Conservation (phyloP, 495 filamentous ascomycete genomes). For the Staphylotrichum longicolle region DNA sequence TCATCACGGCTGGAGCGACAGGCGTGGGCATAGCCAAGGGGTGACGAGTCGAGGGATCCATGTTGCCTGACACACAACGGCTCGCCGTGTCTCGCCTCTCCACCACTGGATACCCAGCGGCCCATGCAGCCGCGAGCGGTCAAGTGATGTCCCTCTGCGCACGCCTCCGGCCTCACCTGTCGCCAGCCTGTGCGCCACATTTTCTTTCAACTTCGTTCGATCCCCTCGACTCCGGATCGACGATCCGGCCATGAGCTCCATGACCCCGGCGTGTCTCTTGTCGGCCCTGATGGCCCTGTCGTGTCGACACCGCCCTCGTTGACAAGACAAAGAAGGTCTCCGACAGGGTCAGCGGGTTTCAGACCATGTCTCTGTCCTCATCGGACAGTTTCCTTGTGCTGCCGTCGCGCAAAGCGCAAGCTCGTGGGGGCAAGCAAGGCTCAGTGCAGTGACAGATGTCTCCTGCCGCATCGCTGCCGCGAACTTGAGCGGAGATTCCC, state of each 20-base stretch:
- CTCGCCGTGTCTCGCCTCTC: slow-evolving; percentile 14
- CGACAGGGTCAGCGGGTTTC: slow-evolving; percentile 13
- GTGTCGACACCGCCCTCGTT: slow-evolving; percentile 13
- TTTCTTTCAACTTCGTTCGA: slow-evolving; percentile 33
- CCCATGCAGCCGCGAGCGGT: slow-evolving; percentile 11
- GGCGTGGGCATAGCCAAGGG: slow-evolving; percentile 21
- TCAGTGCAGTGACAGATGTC: slow-evolving; percentile 40
- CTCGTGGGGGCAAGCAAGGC: slow-evolving; percentile 37
- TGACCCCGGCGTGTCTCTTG: background rate
- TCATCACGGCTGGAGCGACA: slow-evolving; percentile 27
- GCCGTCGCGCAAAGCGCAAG: slow-evolving; percentile 33
- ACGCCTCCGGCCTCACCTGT: slow-evolving; percentile 24
- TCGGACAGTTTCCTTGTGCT: slow-evolving; percentile 36
- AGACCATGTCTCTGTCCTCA: slow-evolving; percentile 30
- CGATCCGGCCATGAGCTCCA: background rate
- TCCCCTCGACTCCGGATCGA: slow-evolving; percentile 7
- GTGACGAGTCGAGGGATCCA: slow-evolving; percentile 36
- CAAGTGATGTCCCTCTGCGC: slow-evolving; percentile 26
- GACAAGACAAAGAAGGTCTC: slow-evolving; percentile 19
- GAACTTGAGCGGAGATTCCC: slow-evolving; percentile 30
- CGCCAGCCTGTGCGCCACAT: slow-evolving; percentile 34
- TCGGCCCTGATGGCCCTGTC: background rate
- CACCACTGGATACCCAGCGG: background rate
- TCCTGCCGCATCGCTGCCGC: slow-evolving; percentile 36
- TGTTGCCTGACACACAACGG: slow-evolving; percentile 21